Percentiles rank a stretch among this genome's conserved stretches.
These are phyloP conservation scores for Castanea sativa DNA, from an alignment of 306 rosid species.

Conservation along the genomic window DNA sequence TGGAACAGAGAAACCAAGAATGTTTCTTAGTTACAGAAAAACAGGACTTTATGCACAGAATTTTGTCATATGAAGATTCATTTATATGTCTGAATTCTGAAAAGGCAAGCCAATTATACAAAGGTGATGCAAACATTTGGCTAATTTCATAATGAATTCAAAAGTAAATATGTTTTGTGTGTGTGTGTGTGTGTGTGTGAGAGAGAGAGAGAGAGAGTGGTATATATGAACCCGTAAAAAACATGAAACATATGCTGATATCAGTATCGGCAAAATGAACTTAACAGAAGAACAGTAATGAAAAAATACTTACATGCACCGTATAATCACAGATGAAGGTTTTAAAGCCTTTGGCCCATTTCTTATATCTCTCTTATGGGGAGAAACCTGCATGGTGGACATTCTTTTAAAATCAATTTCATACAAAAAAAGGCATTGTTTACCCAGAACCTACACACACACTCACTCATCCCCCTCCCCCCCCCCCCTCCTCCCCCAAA, in stretches of 20 bases:
- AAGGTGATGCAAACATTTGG: no score
- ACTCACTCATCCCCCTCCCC: no score
- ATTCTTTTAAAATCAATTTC: not conserved
- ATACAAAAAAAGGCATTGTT: not conserved
- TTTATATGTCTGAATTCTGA: no score
- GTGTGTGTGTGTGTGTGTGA: no score
- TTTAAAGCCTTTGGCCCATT: conserved; percentile 85
- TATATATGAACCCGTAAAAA: no score
- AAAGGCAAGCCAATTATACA: no score
- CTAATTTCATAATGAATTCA: no score
- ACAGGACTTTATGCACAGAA: not conserved
- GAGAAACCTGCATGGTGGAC: not conserved
- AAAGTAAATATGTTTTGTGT: no score
- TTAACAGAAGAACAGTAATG: not conserved
- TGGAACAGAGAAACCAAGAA: not conserved
- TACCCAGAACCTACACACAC: not conserved
- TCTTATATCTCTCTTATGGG: conserved; percentile 57
- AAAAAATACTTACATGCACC: conserved; percentile 68
- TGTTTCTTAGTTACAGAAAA: not conserved
- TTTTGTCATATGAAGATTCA: no score
- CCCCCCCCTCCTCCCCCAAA: no score
- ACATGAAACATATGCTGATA: not conserved
- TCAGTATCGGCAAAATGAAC: not conserved
- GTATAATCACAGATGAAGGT: conserved; percentile 66
- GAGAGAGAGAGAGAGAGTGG: no score